phyloP scores from a whole-genome alignment of 1,284 basidiomycete genomes.

The Singerocomus rubriflavus region DNA sequence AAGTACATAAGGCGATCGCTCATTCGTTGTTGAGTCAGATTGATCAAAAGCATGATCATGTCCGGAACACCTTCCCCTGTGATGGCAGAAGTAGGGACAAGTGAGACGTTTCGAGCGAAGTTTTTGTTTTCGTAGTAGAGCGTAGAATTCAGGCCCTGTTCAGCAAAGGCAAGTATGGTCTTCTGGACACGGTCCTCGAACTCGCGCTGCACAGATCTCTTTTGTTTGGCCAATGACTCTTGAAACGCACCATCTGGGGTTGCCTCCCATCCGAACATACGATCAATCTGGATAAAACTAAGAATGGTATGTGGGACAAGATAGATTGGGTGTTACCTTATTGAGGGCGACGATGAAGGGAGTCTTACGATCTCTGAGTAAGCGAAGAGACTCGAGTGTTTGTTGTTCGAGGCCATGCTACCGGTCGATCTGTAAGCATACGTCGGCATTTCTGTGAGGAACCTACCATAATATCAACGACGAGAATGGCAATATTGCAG shows the following conservation, averaged over 20 bases:
- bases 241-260: conserved; percentile 92
- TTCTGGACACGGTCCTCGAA: conserved; percentile 89
- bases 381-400: conserved; percentile 92
- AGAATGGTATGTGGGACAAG: conserved; percentile 11
- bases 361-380: conserved; percentile 93
- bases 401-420: conserved; percentile 97
- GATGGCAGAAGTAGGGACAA: conserved; percentile 97
- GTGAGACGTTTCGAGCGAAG: conserved; percentile 90
- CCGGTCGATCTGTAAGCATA: conserved; percentile 12
- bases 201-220: conserved; percentile 80
- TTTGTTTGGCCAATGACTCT: conserved; percentile 88
- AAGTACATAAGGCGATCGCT: conserved; percentile 98
- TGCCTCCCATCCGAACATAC: conserved; percentile 93
- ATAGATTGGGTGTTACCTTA: conserved; percentile 57
- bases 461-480: conserved; percentile 95
- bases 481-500: conserved; percentile 98
- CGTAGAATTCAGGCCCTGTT: conserved; percentile 95
- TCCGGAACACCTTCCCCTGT: conserved; percentile 99
- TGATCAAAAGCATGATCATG: conserved; percentile 98
- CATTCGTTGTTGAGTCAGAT: conserved; percentile 98
- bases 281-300: conserved; percentile 72
- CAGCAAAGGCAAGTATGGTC: conserved; percentile 91
- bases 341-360: conserved; percentile 99
- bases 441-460: conserved; percentile 4
- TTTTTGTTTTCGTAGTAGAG: conserved; percentile 99